These are phyloP conservation scores for Candida broadrunensis DNA, from an alignment of 805 yeast species.

Conservation along the genomic window DNA sequence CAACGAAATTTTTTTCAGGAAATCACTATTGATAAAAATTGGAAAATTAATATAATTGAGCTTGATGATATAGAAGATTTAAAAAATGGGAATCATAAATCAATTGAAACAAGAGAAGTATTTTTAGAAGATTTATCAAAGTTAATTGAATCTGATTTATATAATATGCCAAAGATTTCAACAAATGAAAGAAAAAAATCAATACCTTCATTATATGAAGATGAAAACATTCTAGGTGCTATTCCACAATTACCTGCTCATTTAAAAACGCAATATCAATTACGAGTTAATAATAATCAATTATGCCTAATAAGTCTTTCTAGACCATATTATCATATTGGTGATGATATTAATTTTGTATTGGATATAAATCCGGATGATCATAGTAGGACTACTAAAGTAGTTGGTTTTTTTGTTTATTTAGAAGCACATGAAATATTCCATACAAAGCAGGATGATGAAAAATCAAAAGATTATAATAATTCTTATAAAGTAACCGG, in stretches of 20 bases:
- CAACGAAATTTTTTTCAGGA: slow-evolving; percentile 25
- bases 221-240: slow-evolving; percentile 9
- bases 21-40: slow-evolving; percentile 21
- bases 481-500: slow-evolving; percentile 36
- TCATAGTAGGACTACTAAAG: slow-evolving; percentile 12
- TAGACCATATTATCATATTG: slow-evolving; percentile 33
- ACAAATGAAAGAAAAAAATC: slow-evolving; percentile 31
- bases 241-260: slow-evolving; percentile 26
- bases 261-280: slow-evolving; percentile 33
- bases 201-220: slow-evolving; percentile 11
- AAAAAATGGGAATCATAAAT: slow-evolving; percentile 1
- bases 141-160: slow-evolving; percentile 29
- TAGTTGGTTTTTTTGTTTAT: slow-evolving; percentile 31
- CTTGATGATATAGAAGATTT: slow-evolving; percentile 1
- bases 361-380: slow-evolving; percentile 23
- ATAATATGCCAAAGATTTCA: slow-evolving; percentile 31
- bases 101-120: slow-evolving; percentile 9
- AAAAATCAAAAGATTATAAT: slow-evolving; percentile 8
- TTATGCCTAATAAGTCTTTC: slow-evolving; percentile 33
- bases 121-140: slow-evolving; percentile 29
- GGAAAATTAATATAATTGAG: slow-evolving; percentile 19
- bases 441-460: slow-evolving; percentile 14
- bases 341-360: slow-evolving; percentile 34
- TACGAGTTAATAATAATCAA: slow-evolving; percentile 27
- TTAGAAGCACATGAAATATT: slow-evolving; percentile 40